Conservation (phyloP, 2,329 filamentous ascomycete species). For the Calonectria hawksworthii region DNA sequence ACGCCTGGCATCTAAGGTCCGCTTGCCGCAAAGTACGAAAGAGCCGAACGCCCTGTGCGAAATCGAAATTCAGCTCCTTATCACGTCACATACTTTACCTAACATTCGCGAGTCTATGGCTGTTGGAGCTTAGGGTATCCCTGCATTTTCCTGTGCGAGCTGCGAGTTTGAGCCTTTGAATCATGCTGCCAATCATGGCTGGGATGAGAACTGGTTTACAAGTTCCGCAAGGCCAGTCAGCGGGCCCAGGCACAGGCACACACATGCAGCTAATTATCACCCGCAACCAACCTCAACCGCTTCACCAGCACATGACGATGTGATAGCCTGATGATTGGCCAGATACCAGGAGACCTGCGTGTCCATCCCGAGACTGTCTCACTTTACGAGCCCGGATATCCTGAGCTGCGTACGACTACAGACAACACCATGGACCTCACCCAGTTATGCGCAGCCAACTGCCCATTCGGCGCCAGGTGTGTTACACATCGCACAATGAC, state of each 20-base stretch:
- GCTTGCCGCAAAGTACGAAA: background rate
- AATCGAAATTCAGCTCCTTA: background rate
- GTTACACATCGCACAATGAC: background rate
- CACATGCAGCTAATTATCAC: background rate
- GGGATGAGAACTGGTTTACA: background rate
- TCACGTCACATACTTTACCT: background rate
- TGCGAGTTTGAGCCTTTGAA: background rate
- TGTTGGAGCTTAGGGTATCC: background rate
- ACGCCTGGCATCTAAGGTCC: background rate
- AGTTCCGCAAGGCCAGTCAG: background rate
- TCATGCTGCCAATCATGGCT: background rate
- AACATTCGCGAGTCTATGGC: background rate
- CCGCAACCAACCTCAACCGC: background rate
- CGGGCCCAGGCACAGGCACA: background rate
- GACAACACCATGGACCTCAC: background rate
- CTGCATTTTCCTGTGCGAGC: no score
- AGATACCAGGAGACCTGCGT: background rate
- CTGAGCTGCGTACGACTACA: background rate
- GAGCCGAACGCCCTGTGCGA: background rate
- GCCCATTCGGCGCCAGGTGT: background rate
- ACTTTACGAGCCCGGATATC: background rate
- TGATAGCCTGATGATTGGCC: background rate
- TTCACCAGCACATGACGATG: background rate
- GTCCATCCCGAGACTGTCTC: background rate
- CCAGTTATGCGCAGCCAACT: background rate